Percentiles rank a stretch among this genome's conserved stretches.
Conservation (phyloP, 192 early-diverging fungal species). For the Helicostylum pulchrum region DNA sequence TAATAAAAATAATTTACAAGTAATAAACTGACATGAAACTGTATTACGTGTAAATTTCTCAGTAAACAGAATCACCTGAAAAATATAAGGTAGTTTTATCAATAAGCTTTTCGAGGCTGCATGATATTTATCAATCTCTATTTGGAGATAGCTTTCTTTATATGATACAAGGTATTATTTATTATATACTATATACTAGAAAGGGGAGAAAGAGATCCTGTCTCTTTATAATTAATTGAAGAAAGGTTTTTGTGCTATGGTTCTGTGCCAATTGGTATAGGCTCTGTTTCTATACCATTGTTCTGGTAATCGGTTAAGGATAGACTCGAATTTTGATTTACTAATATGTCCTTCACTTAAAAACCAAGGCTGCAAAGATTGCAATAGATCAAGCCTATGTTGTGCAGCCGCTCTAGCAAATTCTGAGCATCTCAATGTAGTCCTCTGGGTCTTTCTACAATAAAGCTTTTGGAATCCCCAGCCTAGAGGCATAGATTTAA, state of each 20-base stretch:
- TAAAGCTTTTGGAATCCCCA: slow-evolving; percentile 17
- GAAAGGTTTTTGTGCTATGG: slow-evolving; percentile 30
- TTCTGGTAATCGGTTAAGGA: slow-evolving; percentile 1
- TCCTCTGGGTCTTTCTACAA: not conserved
- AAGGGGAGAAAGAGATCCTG: too few relatives aligned
- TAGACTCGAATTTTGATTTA: slow-evolving; percentile 15
- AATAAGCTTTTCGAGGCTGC: too few relatives aligned
- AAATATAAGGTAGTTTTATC: too few relatives aligned
- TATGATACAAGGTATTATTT: too few relatives aligned
- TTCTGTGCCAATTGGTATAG: slow-evolving; percentile 34
- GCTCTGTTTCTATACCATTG: slow-evolving; percentile 25
- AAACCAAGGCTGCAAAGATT: slow-evolving; percentile 23
- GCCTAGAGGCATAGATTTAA: slow-evolving; percentile 33
- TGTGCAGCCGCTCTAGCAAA: slow-evolving; percentile 17
- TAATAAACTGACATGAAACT: too few relatives aligned
- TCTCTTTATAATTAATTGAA: not conserved
- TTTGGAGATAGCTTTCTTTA: too few relatives aligned
- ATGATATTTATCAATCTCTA: too few relatives aligned
- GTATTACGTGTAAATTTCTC: too few relatives aligned
- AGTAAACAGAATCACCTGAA: too few relatives aligned
- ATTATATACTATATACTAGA: too few relatives aligned
- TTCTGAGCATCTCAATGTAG: slow-evolving; percentile 3
- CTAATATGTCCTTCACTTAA: not conserved
- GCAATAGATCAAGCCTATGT: slow-evolving; percentile 1
- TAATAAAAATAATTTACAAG: too few relatives aligned